phyloP scores from a whole-genome alignment of 371 early-diverging fungal genomes.

The Blakeslea trispora region DNA sequence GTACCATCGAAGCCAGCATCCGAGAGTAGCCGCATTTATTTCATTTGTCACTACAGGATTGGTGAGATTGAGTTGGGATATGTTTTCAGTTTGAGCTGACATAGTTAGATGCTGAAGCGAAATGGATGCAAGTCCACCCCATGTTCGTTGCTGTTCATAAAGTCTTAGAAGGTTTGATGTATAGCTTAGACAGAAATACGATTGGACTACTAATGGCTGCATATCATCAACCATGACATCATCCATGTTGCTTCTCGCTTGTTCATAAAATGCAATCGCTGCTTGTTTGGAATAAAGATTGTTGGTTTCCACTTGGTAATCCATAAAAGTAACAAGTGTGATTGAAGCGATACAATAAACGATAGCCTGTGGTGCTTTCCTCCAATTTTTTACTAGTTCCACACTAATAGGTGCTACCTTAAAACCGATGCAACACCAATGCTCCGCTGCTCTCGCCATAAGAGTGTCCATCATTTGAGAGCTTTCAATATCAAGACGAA shows the following conservation, averaged over 20 bases:
- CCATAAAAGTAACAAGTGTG: constrained; percentile 29
- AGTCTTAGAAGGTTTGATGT: constrained; percentile 32
- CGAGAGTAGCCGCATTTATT: constrained; percentile 6
- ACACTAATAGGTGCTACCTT: constrained; percentile 29
- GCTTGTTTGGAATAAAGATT: constrained; percentile 23
- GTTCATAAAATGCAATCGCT: constrained; percentile 29
- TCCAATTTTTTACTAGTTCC: constrained; percentile 21
- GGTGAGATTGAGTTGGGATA: not conserved
- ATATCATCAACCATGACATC: constrained; percentile 30
- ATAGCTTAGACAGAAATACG: constrained; percentile 35
- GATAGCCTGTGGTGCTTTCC: constrained; percentile 21
- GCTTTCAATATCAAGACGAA: constrained; percentile 16
- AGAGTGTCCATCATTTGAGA: constrained; percentile 23
- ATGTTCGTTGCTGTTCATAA: constrained; percentile 36
- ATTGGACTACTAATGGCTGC: constrained; percentile 25
- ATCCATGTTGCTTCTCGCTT: constrained; percentile 31
- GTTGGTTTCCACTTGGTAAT: constrained; percentile 7
- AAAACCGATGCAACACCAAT: constrained; percentile 37
- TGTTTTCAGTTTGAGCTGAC: not conserved
- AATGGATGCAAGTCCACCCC: constrained; percentile 33
- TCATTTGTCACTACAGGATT: not conserved
- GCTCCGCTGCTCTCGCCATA: constrained; percentile 23
- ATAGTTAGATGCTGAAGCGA: constrained; percentile 24
- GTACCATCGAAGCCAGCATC: constrained; percentile 46
- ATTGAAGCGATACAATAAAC: constrained; percentile 34